These are phyloP conservation scores for Aspergillus luchuensis DNA, from an alignment of 2,329 filamentous ascomycete genomes.

Conservation along the genomic window DNA sequence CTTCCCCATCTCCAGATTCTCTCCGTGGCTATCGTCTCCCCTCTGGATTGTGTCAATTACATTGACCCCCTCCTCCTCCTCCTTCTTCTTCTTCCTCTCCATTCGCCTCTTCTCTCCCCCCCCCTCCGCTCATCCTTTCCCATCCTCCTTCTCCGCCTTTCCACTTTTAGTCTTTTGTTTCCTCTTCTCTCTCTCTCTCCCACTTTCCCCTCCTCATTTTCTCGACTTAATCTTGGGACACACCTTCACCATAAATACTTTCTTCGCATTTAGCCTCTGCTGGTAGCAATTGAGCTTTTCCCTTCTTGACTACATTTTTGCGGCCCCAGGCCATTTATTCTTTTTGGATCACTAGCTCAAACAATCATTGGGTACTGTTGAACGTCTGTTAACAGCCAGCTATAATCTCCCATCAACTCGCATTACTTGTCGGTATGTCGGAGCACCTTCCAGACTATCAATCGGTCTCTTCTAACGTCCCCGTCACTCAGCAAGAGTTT, in stretches of 20 bases:
- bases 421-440: neutral
- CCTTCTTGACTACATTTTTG: neutral
- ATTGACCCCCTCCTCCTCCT: constrained; percentile 10
- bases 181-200: neutral
- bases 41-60: constrained; percentile 14
- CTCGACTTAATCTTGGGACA: constrained; percentile 21
- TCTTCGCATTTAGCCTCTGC: constrained; percentile 22
- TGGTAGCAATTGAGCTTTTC: constrained; percentile 21
- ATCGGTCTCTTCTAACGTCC: neutral
- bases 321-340: neutral
- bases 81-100: constrained; percentile 1
- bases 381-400: neutral
- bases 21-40: constrained; percentile 8
- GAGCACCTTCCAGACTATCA: neutral
- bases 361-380: neutral
- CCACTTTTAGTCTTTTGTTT: constrained; percentile 14
- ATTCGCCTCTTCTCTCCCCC: constrained; percentile 12
- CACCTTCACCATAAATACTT: constrained; percentile 11
- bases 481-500: neutral
- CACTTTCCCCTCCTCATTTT: constrained; percentile 20
- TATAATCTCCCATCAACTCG: constrained; percentile 5
- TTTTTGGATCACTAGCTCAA: neutral
- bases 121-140: constrained; percentile 17
- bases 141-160: constrained; percentile 11
- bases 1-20: constrained; percentile 4